phyloP scores from a whole-genome alignment of 352 stramenopile species.

The Discostella stelligera region DNA sequence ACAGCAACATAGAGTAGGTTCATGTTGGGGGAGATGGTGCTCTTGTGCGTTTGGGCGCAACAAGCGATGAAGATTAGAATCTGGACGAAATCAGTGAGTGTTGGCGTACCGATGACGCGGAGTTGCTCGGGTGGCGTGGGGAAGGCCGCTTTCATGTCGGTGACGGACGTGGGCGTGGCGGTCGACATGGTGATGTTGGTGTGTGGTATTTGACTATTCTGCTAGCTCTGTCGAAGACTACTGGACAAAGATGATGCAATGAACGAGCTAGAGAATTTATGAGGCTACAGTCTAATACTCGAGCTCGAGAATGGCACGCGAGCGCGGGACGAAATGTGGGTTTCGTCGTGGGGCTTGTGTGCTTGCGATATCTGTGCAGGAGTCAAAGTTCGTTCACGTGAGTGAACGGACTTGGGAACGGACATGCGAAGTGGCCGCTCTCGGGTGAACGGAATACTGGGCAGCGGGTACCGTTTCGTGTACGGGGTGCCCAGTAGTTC shows the following conservation, averaged over 20 bases:
- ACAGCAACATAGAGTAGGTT: neutral
- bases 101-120: neutral
- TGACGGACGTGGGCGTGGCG: neutral
- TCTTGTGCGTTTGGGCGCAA: conserved; percentile 8
- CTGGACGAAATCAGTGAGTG: neutral
- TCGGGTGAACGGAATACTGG: neutral
- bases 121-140: neutral
- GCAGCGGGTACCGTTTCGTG: neutral
- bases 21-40: neutral
- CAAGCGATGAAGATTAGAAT: neutral
- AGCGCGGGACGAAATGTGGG: neutral
- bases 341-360: neutral
- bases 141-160: neutral
- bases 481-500: neutral
- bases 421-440: neutral
- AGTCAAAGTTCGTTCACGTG: neutral
- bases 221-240: neutral
- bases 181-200: neutral
- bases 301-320: neutral
- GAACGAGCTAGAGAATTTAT: neutral
- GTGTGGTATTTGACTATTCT: neutral
- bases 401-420: neutral
- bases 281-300: neutral
- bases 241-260: neutral
- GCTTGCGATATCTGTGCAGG: neutral